Evolutionary conservation across 306 rosid genomes (phyloP).

Genomic region (Acacia melanoxylon): DNA sequence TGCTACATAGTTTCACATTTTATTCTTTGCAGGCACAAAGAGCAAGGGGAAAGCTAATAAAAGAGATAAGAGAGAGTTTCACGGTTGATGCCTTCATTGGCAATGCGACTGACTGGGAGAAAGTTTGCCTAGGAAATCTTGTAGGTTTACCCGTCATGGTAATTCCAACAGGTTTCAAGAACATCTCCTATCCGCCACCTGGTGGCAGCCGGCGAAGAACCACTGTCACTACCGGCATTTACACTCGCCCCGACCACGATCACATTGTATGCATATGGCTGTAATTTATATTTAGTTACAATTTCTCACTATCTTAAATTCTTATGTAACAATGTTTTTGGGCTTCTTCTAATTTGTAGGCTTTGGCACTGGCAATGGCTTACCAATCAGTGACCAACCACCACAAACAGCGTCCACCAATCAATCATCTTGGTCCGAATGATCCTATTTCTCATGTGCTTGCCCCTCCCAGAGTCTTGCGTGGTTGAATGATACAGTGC

Average conservation of each 20-base stretch:
- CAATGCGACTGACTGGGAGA: conserved; percentile 81
- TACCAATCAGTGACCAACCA: conserved; percentile 69
- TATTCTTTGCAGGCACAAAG: conserved; percentile 60
- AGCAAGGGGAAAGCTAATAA: conserved; percentile 62
- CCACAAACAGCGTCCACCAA: conserved; percentile 65
- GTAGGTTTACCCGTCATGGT: conserved; percentile 70
- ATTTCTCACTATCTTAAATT: background rate
- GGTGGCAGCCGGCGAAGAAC: conserved; percentile 43
- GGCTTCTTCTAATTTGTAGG: conserved; percentile 23
- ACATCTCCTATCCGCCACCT: conserved; percentile 49
- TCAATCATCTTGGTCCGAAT: conserved; percentile 59
- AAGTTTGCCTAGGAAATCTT: conserved; percentile 74
- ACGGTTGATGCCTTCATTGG: conserved; percentile 70
- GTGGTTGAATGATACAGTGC: conserved; percentile 6
- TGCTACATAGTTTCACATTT: background rate
- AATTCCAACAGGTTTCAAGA: conserved; percentile 60
- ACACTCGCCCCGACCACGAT: conserved; percentile 60
- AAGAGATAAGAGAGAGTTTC: conserved; percentile 59
- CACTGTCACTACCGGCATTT: conserved; percentile 57
- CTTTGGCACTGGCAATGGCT: conserved; percentile 70
- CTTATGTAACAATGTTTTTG: background rate
- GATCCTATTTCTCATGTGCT: conserved; percentile 35
- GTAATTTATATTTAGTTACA: background rate
- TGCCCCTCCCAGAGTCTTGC: conserved; percentile 26
- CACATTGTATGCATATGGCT: conserved; percentile 46